Conservation (phyloP, 2,329 filamentous ascomycete genomes). For the Plectosphaerella plurivora region DNA sequence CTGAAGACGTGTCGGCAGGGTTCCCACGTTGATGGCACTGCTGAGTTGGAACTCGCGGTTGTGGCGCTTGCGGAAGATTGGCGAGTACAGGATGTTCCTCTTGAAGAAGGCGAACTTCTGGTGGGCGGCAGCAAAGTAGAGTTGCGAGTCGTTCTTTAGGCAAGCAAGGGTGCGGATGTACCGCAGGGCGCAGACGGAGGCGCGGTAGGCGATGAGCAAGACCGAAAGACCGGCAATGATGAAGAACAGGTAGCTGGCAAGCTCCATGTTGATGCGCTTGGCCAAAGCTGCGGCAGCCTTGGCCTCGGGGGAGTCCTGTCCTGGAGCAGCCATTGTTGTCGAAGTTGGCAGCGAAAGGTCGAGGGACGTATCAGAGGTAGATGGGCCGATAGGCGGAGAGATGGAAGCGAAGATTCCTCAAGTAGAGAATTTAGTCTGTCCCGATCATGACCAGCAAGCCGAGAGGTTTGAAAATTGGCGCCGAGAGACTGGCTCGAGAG, state of each 20-base stretch:
- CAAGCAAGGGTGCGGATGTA: conserved; percentile 72
- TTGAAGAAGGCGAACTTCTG: conserved; percentile 56
- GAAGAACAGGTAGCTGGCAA: conserved; percentile 58
- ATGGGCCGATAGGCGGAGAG: neutral
- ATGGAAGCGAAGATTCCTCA: neutral
- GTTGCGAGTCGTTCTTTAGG: conserved; percentile 73
- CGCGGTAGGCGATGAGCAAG: conserved; percentile 63
- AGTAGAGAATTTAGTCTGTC: neutral
- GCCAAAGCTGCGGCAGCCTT: conserved; percentile 7
- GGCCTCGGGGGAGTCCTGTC: conserved; percentile 1
- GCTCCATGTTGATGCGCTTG: conserved; percentile 43
- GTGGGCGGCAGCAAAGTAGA: conserved; percentile 66
- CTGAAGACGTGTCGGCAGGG: conserved; percentile 63
- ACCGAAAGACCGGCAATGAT: conserved; percentile 60
- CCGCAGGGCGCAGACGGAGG: conserved; percentile 54
- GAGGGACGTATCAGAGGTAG: neutral
- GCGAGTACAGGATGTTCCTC: conserved; percentile 61
- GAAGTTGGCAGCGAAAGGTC: neutral
- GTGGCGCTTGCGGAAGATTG: conserved; percentile 60
- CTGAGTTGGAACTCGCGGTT: conserved; percentile 63
- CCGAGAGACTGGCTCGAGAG: too few relatives aligned
- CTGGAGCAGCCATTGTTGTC: neutral
- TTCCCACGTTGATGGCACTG: conserved; percentile 55
- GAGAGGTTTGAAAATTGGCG: neutral
- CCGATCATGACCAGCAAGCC: conserved; percentile 2